phyloP scores from a whole-genome alignment of 2,329 filamentous ascomycete genomes.

The Paraphaeosphaeria sporulosa region DNA sequence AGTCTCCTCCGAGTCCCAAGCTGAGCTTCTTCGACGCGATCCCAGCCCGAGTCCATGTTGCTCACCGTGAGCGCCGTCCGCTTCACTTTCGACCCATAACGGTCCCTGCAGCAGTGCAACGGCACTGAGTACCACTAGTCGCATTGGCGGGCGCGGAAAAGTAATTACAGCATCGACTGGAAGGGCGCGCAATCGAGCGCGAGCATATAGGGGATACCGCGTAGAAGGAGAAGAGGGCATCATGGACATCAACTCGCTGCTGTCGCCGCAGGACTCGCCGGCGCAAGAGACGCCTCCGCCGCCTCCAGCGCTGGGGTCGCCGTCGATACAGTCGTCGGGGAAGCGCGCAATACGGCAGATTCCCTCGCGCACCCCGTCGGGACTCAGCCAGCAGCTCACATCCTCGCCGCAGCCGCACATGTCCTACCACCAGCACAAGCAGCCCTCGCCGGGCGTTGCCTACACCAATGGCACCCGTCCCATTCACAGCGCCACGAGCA shows the following conservation, averaged over 20 bases:
- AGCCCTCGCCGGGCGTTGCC: slow-evolving; percentile 38
- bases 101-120: slow-evolving; percentile 17
- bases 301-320: slow-evolving; percentile 35
- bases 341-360: slow-evolving; percentile 44
- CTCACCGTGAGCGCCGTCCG: slow-evolving; percentile 17
- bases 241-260: slow-evolving; percentile 60
- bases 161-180: slow-evolving; percentile 4
- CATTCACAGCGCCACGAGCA: slow-evolving; percentile 43
- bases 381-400: slow-evolving; percentile 53
- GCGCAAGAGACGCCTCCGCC: slow-evolving; percentile 46
- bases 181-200: background rate
- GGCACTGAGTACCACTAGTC: slow-evolving; percentile 6
- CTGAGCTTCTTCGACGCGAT: slow-evolving; percentile 4
- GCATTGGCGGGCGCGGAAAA: slow-evolving; percentile 5
- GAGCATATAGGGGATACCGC: slow-evolving; percentile 1
- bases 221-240: slow-evolving; percentile 15
- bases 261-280: slow-evolving; percentile 57
- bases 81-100: slow-evolving; percentile 22
- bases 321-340: slow-evolving; percentile 38
- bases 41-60: slow-evolving; percentile 23
- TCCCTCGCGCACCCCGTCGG: slow-evolving; percentile 51
- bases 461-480: slow-evolving; percentile 41
- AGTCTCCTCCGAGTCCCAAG: background rate
- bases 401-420: slow-evolving; percentile 44
- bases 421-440: slow-evolving; percentile 45